These are phyloP conservation scores for Colletotrichum sp. DNA, from an alignment of 2,329 filamentous ascomycete species.

Conservation along the genomic window DNA sequence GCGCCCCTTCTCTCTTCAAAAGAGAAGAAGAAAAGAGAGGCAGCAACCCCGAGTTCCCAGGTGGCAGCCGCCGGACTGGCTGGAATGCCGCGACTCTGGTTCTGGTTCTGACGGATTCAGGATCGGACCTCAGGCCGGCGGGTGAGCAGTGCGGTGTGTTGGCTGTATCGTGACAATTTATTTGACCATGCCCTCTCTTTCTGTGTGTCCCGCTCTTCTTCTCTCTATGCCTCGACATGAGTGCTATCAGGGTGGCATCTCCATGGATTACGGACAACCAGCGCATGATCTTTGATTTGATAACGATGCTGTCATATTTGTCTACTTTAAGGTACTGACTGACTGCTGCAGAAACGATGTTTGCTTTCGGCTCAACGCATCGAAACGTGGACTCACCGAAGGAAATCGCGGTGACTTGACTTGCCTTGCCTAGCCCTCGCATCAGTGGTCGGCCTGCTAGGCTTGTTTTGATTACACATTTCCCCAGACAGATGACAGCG, in stretches of 20 bases:
- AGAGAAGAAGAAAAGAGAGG: neutral
- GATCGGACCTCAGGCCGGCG: neutral
- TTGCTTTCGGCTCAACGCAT: neutral
- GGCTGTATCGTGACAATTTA: neutral
- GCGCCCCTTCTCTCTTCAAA: neutral
- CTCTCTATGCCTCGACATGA: neutral
- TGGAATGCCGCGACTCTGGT: neutral
- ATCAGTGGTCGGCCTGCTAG: neutral
- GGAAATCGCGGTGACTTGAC: neutral
- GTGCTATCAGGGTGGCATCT: neutral
- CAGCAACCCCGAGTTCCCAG: neutral
- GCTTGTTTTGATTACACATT: constrained; percentile 2
- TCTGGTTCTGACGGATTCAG: constrained; percentile 3
- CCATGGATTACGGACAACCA: neutral
- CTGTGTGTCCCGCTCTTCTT: neutral
- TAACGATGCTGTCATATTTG: neutral
- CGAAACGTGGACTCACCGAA: neutral
- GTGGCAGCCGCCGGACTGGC: neutral
- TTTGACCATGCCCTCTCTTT: neutral
- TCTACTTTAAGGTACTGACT: neutral
- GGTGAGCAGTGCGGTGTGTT: constrained; percentile 4
- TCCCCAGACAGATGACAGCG: neutral
- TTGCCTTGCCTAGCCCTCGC: neutral
- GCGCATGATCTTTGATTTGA: neutral
- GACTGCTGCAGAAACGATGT: neutral